phyloP scores from a whole-genome alignment of 345 rosid genomes.

The Aethionema arabicum region DNA sequence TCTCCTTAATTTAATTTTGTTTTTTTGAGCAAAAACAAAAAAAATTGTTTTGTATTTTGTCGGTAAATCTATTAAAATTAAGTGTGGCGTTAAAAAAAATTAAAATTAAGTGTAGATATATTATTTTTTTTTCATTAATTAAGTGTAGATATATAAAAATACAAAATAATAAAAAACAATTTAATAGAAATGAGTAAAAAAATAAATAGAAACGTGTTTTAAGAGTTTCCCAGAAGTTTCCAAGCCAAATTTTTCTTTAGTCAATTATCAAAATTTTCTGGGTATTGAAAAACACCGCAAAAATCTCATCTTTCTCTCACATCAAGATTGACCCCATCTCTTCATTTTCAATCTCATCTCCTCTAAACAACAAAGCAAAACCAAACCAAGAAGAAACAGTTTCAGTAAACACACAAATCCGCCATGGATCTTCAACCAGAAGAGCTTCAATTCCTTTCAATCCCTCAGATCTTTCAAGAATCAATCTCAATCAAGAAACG shows the following conservation, averaged over 20 bases:
- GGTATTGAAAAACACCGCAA: not conserved
- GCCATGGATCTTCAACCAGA: constrained; percentile 75
- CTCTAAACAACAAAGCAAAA: not conserved
- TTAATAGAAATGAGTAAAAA: too few relatives aligned
- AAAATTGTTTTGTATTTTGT: too few relatives aligned
- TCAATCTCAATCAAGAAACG: constrained; percentile 64
- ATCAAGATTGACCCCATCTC: constrained; percentile 24
- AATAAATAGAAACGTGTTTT: too few relatives aligned
- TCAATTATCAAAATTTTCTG: constrained; percentile 10
- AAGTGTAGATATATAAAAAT: too few relatives aligned
- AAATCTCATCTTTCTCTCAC: constrained; percentile 22
- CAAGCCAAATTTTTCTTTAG: constrained; percentile 25
- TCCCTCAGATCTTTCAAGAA: constrained; percentile 53
- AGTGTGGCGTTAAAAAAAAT: too few relatives aligned
- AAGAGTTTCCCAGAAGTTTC: constrained; percentile 24
- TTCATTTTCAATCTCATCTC: not conserved
- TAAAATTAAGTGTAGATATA: not conserved
- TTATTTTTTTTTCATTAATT: too few relatives aligned
- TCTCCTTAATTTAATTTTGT: too few relatives aligned
- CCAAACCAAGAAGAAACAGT: not conserved
- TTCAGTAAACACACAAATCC: not conserved
- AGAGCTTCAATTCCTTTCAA: constrained; percentile 68
- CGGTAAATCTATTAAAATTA: too few relatives aligned
- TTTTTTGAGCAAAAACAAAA: too few relatives aligned
- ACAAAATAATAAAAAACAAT: too few relatives aligned